phyloP scores from a whole-genome alignment of 371 early-diverging fungal species.

The Funneliformis caledonium region DNA sequence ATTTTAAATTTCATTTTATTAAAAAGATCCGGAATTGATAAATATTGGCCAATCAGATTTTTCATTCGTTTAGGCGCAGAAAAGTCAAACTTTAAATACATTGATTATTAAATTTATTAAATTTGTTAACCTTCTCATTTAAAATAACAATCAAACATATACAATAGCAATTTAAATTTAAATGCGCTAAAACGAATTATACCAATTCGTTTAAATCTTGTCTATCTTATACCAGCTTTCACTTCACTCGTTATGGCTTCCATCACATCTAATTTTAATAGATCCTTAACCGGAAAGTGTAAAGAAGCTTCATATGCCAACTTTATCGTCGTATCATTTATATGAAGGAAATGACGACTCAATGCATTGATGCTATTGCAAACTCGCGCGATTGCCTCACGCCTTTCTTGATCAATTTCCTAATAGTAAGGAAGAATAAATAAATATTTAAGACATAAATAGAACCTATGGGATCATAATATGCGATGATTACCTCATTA shows the following conservation, averaged over 20 bases:
- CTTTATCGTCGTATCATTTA: conserved; percentile 85
- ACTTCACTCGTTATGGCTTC: neutral
- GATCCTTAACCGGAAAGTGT: conserved; percentile 36
- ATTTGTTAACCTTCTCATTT: no score
- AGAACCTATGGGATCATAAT: neutral
- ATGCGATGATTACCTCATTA: conserved; percentile 66
- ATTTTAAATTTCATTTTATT: no score
- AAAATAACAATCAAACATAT: no score
- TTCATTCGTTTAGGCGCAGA: no score
- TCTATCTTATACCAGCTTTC: neutral
- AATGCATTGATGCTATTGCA: conserved; percentile 84
- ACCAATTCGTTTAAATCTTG: no score
- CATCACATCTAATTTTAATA: conserved; percentile 13
- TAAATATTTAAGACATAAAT: neutral
- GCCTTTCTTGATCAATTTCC: conserved; percentile 65
- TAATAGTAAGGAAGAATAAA: conserved; percentile 37
- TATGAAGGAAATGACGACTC: conserved; percentile 72
- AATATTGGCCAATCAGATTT: no score
- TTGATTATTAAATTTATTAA: no score
- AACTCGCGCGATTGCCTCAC: conserved; percentile 86
- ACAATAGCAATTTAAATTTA: no score
- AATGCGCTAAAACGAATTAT: no score
- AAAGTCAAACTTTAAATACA: no score
- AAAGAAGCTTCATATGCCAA: conserved; percentile 90
- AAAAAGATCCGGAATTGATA: no score